Evolutionary conservation across 192 early-diverging fungal species (phyloP), one percentile per base, ranked within the genome.

Genomic region (Geranomyces variabilis): DNA sequence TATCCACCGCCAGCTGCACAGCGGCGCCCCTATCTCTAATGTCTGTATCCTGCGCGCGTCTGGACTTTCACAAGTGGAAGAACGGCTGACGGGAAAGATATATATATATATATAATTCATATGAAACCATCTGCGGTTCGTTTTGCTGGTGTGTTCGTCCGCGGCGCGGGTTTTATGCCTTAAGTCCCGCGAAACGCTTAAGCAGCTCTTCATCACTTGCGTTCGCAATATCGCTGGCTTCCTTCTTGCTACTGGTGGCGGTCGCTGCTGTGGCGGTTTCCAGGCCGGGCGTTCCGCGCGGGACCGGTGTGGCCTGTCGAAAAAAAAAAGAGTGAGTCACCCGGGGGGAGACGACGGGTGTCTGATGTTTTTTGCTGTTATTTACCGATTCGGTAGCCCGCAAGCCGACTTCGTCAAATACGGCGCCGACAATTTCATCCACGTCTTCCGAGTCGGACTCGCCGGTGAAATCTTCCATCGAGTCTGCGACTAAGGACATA

Each of bases 321-420:
- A n/a, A 55, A 55, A 55, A 55, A 55, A 55, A 55, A 15, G 51
- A n/a, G 14, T 9, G 51, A 6, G 3, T 55, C 4, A 55, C 6
- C 4, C 14, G 21, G 3, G 21, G 4, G 29, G 4, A 28, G 6
- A 41, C 5, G 3, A 7, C 36, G 10, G 36, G 36, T 3, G 3
- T 41, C 10, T 10, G 3, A 7, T 41, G 5, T 41, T 41, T 3
- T 41, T 41, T 41, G 5, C 10, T 34, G 2, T 33, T 33, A 9
- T 33, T 65, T 65, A 65, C 63, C 17, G 19, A 43, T 65, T 28
- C 41, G 15, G 63, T 65, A 21, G 41, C 17, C 6, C 41, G 31
- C 44, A 65, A 46, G 19, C 79, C 79, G 55, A 80, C 75, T 55
- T 80, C 79, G 51, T 80, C 79, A 29, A 79, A 47, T 55, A 79